These are phyloP conservation scores for Pezicula carpinea DNA, from an alignment of 2,329 filamentous ascomycete species.

Conservation along the genomic window DNA sequence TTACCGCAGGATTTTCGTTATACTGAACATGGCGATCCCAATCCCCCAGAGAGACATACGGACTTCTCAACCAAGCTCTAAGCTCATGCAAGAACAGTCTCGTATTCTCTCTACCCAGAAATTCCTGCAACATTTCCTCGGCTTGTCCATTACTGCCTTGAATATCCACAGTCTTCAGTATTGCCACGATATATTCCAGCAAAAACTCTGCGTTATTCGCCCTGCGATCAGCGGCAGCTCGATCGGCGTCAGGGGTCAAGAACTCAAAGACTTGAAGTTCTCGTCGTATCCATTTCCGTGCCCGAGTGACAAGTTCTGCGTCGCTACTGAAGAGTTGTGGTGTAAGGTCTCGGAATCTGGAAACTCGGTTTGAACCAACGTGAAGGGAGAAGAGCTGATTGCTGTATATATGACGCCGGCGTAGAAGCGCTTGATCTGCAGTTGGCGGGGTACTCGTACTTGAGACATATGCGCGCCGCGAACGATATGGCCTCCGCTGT, in stretches of 20 bases:
- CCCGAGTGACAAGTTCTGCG: constrained; percentile 66
- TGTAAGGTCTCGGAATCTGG: constrained; percentile 69
- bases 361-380: constrained; percentile 76
- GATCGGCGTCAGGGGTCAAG: constrained; percentile 37
- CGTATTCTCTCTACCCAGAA: constrained; percentile 69
- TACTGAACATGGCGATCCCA: constrained; percentile 59
- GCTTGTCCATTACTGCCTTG: constrained; percentile 75
- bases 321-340: constrained; percentile 61
- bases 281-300: constrained; percentile 75
- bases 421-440: constrained; percentile 31
- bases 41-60: constrained; percentile 63
- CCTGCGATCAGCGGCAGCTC: constrained; percentile 33
- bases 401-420: constrained; percentile 69
- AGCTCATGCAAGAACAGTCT: constrained; percentile 81
- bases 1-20: constrained; percentile 5
- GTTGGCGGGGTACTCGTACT: constrained; percentile 7
- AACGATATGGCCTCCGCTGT: constrained; percentile 11
- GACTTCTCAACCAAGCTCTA: constrained; percentile 76
- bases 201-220: constrained; percentile 76
- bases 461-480: constrained; percentile 12
- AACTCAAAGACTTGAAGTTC: constrained; percentile 83
- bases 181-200: constrained; percentile 78
- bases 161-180: constrained; percentile 77
- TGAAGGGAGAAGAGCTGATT: constrained; percentile 71
- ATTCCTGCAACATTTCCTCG: constrained; percentile 73